A percentile compares a stretch with the other conserved stretches of the same genome.
Conservation (phyloP, 345 rosid genomes). For the Barbarea vulgaris region DNA sequence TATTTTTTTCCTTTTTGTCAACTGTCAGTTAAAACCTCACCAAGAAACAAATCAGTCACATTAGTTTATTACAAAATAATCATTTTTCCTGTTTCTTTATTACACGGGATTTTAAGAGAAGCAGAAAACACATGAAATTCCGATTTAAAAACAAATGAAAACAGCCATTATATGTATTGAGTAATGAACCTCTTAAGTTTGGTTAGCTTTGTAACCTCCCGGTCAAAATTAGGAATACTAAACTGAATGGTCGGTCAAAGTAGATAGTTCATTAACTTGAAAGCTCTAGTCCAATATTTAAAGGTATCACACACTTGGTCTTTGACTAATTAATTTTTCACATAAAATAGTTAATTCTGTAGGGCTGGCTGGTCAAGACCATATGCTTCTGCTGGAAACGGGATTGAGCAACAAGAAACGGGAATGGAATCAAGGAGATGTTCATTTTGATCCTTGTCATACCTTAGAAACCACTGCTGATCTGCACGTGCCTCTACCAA, state of each 20-base stretch:
- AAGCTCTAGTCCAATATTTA: background rate
- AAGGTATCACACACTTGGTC: background rate
- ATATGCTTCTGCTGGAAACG: no score
- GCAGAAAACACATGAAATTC: slow-evolving; percentile 37
- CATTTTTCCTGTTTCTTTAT: background rate
- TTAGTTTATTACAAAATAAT: background rate
- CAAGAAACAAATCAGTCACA: slow-evolving; percentile 12
- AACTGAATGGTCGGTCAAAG: slow-evolving; percentile 17
- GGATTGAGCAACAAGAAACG: no score
- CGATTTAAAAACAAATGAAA: background rate
- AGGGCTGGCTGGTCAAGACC: no score
- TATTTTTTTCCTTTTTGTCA: background rate
- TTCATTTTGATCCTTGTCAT: slow-evolving; percentile 88
- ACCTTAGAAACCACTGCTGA: slow-evolving; percentile 73
- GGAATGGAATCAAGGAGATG: slow-evolving; percentile 92
- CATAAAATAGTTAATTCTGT: background rate
- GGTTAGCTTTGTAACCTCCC: slow-evolving; percentile 14
- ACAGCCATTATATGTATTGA: background rate
- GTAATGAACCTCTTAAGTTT: slow-evolving; percentile 24
- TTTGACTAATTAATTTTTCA: background rate
- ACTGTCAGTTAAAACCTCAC: slow-evolving; percentile 17
- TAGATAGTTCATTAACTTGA: background rate
- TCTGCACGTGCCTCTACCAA: slow-evolving; percentile 84
- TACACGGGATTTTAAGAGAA: slow-evolving; percentile 12
- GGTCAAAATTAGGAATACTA: slow-evolving; percentile 15